A percentile compares a stretch with the other conserved stretches of the same genome.
These are phyloP conservation scores for Solidago caesia DNA, from an alignment of 129 eudicot genomes.

Conservation along the genomic window DNA sequence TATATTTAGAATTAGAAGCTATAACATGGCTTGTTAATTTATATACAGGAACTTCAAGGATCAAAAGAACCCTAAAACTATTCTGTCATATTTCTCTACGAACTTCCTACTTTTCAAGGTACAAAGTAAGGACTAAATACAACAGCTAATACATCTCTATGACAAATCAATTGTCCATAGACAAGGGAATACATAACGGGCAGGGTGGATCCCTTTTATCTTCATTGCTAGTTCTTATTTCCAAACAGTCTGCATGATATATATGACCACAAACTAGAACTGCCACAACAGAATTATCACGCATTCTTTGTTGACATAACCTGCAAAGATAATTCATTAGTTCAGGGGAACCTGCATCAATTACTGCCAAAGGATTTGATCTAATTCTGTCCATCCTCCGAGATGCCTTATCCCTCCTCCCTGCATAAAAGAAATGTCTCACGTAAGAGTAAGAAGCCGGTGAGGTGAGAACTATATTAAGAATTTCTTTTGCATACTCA, in stretches of 20 bases:
- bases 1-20: not conserved
- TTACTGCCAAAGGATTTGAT: constrained; percentile 36
- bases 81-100: constrained; percentile 16
- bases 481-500: not conserved
- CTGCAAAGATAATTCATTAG: constrained; percentile 48
- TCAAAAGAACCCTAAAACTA: constrained; percentile 5
- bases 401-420: constrained; percentile 44
- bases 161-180: constrained; percentile 10
- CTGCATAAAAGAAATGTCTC: constrained; percentile 26
- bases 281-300: constrained; percentile 51
- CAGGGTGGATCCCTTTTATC: constrained; percentile 73
- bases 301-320: constrained; percentile 45
- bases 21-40: not conserved
- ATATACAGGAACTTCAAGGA: not conserved
- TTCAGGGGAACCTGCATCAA: constrained; percentile 31
- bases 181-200: constrained; percentile 43
- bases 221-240: constrained; percentile 42
- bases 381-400: constrained; percentile 58
- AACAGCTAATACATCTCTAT: constrained; percentile 16
- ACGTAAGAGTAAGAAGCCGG: not conserved
- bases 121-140: constrained; percentile 17
- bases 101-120: constrained; percentile 15
- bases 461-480: not conserved
- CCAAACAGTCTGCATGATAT: constrained; percentile 83
- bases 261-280: constrained; percentile 79